Evolutionary conservation across 371 early-diverging fungal species (phyloP).

Genomic region (Rhizopus arrhizus): DNA sequence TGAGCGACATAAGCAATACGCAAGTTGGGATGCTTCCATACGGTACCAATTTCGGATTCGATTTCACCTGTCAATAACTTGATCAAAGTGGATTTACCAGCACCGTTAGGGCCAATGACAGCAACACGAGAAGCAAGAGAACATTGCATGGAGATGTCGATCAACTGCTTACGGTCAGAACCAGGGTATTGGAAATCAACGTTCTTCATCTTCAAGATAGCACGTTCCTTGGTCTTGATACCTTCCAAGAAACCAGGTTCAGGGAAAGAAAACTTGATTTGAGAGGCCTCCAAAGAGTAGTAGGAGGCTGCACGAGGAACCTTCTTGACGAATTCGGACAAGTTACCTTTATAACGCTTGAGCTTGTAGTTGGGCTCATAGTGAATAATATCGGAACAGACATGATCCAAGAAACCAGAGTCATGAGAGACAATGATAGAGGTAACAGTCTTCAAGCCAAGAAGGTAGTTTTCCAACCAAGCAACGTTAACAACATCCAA

Average conservation of each 20-base stretch:
- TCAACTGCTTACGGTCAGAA: constrained; percentile 54
- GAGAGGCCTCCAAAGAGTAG: constrained; percentile 64
- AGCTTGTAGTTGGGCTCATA: constrained; percentile 74
- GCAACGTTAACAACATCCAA: constrained; percentile 81
- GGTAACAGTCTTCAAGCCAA: constrained; percentile 72
- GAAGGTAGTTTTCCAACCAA: constrained; percentile 83
- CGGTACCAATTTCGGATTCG: constrained; percentile 64
- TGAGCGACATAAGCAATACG: constrained; percentile 90
- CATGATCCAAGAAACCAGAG: constrained; percentile 84
- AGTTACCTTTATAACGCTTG: constrained; percentile 81
- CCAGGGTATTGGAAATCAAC: constrained; percentile 72
- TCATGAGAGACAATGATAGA: constrained; percentile 91
- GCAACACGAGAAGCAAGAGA: constrained; percentile 72
- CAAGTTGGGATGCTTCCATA: constrained; percentile 79
- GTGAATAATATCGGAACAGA: constrained; percentile 83
- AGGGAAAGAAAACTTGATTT: constrained; percentile 66
- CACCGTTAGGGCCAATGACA: constrained; percentile 81
- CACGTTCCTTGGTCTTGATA: constrained; percentile 73
- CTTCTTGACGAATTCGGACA: constrained; percentile 81
- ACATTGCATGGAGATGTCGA: constrained; percentile 62
- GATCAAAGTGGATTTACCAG: constrained; percentile 81
- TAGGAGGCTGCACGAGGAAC: constrained; percentile 79
- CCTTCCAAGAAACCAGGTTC: constrained; percentile 75
- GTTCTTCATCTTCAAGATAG: constrained; percentile 67
- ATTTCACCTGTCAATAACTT: constrained; percentile 84